Base-by-base conservation (phyloP, 2,329 filamentous ascomycete genomes). In the Elsinoe necatrix region DNA sequence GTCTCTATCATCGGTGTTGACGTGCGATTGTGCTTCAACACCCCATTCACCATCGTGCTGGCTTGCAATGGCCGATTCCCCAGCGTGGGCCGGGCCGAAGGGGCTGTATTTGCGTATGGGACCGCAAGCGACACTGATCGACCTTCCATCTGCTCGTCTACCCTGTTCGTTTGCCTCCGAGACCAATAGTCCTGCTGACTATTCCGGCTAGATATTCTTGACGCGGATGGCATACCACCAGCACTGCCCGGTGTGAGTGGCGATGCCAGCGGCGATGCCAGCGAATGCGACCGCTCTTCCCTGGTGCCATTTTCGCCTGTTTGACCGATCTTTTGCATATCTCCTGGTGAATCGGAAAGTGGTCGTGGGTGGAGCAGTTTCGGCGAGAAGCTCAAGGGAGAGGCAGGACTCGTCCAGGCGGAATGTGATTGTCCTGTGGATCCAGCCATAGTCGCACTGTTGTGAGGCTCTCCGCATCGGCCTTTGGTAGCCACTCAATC, bases 1-100 rank as follows among this genome's bases (percentile, higher is more conserved):
- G 58, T 45, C 25, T 60, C 58, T 3, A 48, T 57, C 34, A 35
- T 58, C 16, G 48, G 56, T 21, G 55, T 59, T 16, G 47, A 54
- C 14, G 48, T 51, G 35, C 57, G 55, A 20, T 52, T 57, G 45
- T 60, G 60, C 37, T 61, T 59, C 12, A 55, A 52, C 3, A 59
- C 55, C 2, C 60, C 59, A 55, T 59, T 56, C 23, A 57, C 37
- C 6, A 48, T 57, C 14, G 48, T 55, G 16, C 43, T 56, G 31
- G 59, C 52, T 43, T 60, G 52, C 54, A 63, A 55, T 48, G 59
- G 34, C 50, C 58, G 29, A 64, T 58, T 54, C n/a, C 59, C 59
- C 14, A 57, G 39, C 7, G 39, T 58, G 20, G 59, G 59, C 18
- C 55, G 54, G 12, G 54, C 57, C 8, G 54, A 55, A n/a, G 57